A percentile compares a stretch with the other conserved stretches of the same genome.
Evolutionary conservation across 176 grass and related monocot genomes (phyloP).

Genomic region (Sorghum bicolor): Sorghum_bicolor_NCBIv3 NC_012871.2:75286001-75286500

Average conservation of each 20-base stretch:
- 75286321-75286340: conserved; percentile 85
- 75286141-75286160: conserved; percentile 65
- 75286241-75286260: conserved; percentile 23
- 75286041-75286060: conserved; percentile 94
- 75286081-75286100: conserved; percentile 32
- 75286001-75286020: conserved; percentile 96
- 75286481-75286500: neutral
- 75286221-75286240: conserved; percentile 27
- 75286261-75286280: neutral
- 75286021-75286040: conserved; percentile 93
- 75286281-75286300: conserved; percentile 18
- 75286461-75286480: neutral
- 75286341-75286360: conserved; percentile 97
- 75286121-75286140: conserved; percentile 33
- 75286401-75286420: conserved; percentile 36
- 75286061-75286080: conserved; percentile 51
- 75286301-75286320: conserved; percentile 17
- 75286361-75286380: conserved; percentile 97
- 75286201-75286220: conserved; percentile 71
- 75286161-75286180: conserved; percentile 90
- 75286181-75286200: conserved; percentile 97
- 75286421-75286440: conserved; percentile 18
- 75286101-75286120: conserved; percentile 3
- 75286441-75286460: neutral
- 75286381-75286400: conserved; percentile 97